Base-by-base conservation (phyloP, 2,329 filamentous ascomycete species). In the Epichloe coenophiala region DNA sequence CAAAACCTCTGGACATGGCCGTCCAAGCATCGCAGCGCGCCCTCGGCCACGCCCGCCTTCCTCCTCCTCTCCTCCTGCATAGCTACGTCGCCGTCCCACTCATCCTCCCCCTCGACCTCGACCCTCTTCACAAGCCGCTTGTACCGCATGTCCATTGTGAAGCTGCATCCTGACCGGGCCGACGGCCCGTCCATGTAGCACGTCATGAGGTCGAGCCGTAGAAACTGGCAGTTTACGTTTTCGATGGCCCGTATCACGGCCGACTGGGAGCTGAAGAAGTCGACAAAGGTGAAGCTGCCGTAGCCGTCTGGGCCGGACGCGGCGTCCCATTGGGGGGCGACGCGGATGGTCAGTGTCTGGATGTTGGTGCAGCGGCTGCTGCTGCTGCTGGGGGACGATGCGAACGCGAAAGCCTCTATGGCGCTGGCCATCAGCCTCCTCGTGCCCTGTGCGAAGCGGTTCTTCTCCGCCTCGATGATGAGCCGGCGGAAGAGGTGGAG, bases 401-500 rank as follows among this genome's bases (percentile, higher is more conserved):
- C n/a, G 11, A 44, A 45, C 8, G 56, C 57, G 55, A 74, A 73
- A 46, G 64, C 58, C 31, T 58, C 51, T 36, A 74, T 62, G 7
- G 70, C 69, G 3, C 57, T 50, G 1, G 62, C 61, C 61, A 74
- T 65, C 47, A 57, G 57, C 1, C 53, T 37, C 48, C 58, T 60
- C 0, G 62, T 63, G 3, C 54, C 45, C 3, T 39, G n/a, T 0
- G 52, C 51, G 47, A 56, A 61, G 5, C 72, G 68, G 52, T 69
- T 73, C 7, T 60, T 55, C 48, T 75, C 69, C 1, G 75, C 65
- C 39, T 69, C 64, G 40, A 78, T 61, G 48, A 60, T 60, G 47
- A 76, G 57, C 44, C 64, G 60, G 2, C 72, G 68, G 37, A 77
- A 63, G 19, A 71, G 56, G 17, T 62, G 59, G 7, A 65, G 63